Evolutionary conservation across 805 yeast genomes (phyloP).

Genomic region (Candida tammaniensis): DNA sequence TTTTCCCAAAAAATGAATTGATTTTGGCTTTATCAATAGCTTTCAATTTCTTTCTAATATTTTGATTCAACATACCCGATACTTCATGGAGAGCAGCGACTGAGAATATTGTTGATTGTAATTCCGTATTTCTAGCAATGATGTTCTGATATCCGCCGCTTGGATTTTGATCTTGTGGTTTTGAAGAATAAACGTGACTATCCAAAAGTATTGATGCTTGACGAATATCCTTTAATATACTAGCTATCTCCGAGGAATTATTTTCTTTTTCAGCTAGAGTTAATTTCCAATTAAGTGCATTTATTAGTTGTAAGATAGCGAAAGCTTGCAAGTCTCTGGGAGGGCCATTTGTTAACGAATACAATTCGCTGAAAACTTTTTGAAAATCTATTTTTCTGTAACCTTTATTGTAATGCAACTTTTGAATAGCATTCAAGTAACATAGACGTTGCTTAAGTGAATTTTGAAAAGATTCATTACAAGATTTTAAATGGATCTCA

Average conservation of each 20-base stretch:
- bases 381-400: too few species aligned
- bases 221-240: constrained; percentile 2
- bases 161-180: neutral
- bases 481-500: too few species aligned
- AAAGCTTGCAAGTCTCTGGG: constrained; percentile 1
- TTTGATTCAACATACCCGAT: too few species aligned
- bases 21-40: constrained; percentile 2
- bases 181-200: neutral
- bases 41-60: constrained; percentile 2
- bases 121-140: constrained; percentile 1
- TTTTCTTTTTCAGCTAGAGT: constrained; percentile 1
- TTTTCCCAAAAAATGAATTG: constrained; percentile 4
- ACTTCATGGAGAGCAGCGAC: too few species aligned
- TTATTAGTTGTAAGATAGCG: constrained; percentile 2
- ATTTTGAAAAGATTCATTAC: too few species aligned
- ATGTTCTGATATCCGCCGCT: neutral
- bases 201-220: neutral
- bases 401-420: too few species aligned
- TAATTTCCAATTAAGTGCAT: constrained; percentile 6
- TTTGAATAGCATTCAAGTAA: too few species aligned
- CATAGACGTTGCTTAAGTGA: too few species aligned
- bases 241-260: neutral
- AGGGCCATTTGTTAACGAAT: neutral
- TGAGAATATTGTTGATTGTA: constrained; percentile 4
- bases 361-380: too few species aligned